A percentile compares a stretch with the other conserved stretches of the same genome.
Conservation (phyloP, 2,329 filamentous ascomycete genomes). For the Chaetomium olivaceum region DNA sequence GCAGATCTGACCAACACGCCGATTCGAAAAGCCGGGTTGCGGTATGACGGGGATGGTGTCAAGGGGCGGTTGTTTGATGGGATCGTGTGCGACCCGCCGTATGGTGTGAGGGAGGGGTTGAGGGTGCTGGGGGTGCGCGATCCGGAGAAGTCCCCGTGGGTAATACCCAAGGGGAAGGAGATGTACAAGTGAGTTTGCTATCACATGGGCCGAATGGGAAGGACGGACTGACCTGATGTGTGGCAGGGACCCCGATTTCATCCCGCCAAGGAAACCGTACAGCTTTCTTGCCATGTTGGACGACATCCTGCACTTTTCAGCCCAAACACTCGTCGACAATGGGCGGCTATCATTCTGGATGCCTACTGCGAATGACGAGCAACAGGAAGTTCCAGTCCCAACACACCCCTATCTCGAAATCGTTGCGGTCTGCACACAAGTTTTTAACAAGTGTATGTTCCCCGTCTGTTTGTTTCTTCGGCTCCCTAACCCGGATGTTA, state of each 20-base stretch:
- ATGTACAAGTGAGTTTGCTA: slow-evolving; percentile 63
- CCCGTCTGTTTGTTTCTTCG: neutral
- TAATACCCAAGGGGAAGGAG: slow-evolving; percentile 68
- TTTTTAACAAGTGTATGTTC: slow-evolving; percentile 78
- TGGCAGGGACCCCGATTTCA: slow-evolving; percentile 63
- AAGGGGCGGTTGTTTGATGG: slow-evolving; percentile 69
- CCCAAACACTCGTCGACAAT: slow-evolving; percentile 71
- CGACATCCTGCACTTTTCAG: slow-evolving; percentile 83
- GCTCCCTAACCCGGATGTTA: slow-evolving; percentile 14
- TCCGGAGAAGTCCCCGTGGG: slow-evolving; percentile 57
- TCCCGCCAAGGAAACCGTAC: slow-evolving; percentile 89
- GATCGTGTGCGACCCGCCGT: slow-evolving; percentile 93
- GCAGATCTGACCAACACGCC: slow-evolving; percentile 89
- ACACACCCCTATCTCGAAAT: slow-evolving; percentile 73
- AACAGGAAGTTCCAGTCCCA: slow-evolving; percentile 75
- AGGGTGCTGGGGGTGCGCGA: slow-evolving; percentile 81
- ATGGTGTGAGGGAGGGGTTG: slow-evolving; percentile 89
- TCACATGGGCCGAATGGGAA: neutral
- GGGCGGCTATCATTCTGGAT: slow-evolving; percentile 94
- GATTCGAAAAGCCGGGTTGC: slow-evolving; percentile 51
- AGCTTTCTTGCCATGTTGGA: slow-evolving; percentile 87
- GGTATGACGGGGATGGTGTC: slow-evolving; percentile 32
- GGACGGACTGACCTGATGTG: neutral
- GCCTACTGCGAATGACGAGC: slow-evolving; percentile 82
- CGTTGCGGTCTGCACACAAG: slow-evolving; percentile 76